Base-by-base conservation (phyloP, 1,284 basidiomycete species). In the Mycena citricolor region DNA sequence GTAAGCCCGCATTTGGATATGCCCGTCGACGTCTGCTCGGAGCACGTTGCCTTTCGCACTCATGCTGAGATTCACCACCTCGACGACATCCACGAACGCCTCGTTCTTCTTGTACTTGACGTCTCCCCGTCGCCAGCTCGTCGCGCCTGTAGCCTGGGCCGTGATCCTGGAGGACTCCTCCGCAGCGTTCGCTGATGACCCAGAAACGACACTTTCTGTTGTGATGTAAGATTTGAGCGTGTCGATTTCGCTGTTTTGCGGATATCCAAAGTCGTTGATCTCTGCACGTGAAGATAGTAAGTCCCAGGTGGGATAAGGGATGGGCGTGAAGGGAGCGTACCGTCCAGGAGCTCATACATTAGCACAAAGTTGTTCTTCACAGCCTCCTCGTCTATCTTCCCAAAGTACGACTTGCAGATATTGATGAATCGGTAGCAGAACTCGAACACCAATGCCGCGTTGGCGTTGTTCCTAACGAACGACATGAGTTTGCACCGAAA, bases 341-440 rank as follows among this genome's bases (percentile, higher is more conserved):
- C 94, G 60, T 97, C 94, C 52, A 97, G 86, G 23, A 97, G 77
- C 66, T 97, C 94, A 60, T 97, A 97, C 42, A 97, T 94, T 42
- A 97, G 70, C 26, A 94, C 90, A 69, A 99, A 99, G 71, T 99
- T 99, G 68, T 97, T 98, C 82, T 99, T 99, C 56, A 99, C 86
- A 28, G 88, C 81, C 64, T 98, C 97, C 64, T 99, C 97, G 62
- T 98, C 94, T 14, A 99, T 81, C 67, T 97, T 97, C 41, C 94
- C 93, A 69, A 99, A 97, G 72, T 99, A 98, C 13, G 89, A 84
- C 60, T 91, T 87, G 44, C 86, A 88, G 57, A 99, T 94, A 52
- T 84, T 81, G 64, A 95, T 94, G 69, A 99, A 93, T 24, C 92
- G 84, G 70, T 98, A 98, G 66, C 91, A 86, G 65, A 94, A 97